Base-by-base conservation (phyloP, 2,329 filamentous ascomycete species). In the Aspergillus carbonarius region DNA sequence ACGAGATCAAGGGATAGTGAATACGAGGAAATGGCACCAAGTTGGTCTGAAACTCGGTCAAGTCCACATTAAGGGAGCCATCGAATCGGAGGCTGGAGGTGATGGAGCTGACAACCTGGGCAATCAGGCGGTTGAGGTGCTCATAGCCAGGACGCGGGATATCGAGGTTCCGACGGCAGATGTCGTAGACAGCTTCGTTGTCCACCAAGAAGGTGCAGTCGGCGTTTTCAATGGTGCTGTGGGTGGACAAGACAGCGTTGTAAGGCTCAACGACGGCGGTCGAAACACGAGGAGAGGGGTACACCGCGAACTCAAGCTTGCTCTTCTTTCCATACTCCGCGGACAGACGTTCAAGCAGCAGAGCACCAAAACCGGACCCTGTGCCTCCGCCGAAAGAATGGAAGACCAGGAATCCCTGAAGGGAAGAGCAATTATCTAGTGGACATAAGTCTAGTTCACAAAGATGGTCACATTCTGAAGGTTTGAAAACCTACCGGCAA, bases 21-120 rank as follows among this genome's bases (percentile, higher is more conserved):
- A 88, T 88, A 71, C 86, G 82, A 23, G 86, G 86, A 73, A 86
- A 88, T 6, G 86, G 86, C 54, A 88, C 86, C 74, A 88, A 74
- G 73, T 88, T 88, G 66, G 86, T 88, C 76, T 88, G 86, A 79
- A 88, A 88, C 71, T 88, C 86, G 70, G 85, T 86, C 70, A 88
- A 73, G 73, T 88, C 86, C 69, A 88, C 86, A 63, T 88, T 88
- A 69, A 88, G 79, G 48, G 84, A 84, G 67, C 86, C 86, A 67
- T 88, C 85, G 63, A 88, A 88, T 54, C 86, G 81, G 63, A 88
- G 76, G 63, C 83, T 86, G 37, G 85, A 85, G 32, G 86, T 88
- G 67, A 88, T 87, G 32, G 84, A 87, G 74, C 83, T 86, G 65
- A 88, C 85, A 57, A 88, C 85, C 72, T 88, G 86, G 54, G 86